Percentiles rank a stretch among this genome's conserved stretches.
Evolutionary conservation across 345 rosid genomes (phyloP).

Genomic region (Camelina neglecta): DNA sequence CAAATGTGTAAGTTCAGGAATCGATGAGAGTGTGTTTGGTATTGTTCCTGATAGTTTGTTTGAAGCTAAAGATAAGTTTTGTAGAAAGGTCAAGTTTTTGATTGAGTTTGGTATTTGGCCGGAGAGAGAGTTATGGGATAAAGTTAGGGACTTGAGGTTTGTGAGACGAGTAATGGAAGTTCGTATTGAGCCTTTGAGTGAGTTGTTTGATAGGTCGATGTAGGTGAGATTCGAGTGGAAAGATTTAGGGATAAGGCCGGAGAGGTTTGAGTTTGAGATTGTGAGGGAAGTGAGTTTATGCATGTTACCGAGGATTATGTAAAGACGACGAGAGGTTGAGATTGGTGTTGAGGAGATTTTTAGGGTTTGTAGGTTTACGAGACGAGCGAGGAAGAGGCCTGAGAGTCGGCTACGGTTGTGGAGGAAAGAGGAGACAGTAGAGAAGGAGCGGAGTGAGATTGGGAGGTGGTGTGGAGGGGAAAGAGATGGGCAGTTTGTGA

Average conservation of each 20-base stretch:
- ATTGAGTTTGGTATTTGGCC: slow-evolving; percentile 64
- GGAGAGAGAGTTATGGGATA: slow-evolving; percentile 63
- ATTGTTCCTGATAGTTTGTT: slow-evolving; percentile 73
- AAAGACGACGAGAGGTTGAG: slow-evolving; percentile 65
- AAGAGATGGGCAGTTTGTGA: slow-evolving; percentile 59
- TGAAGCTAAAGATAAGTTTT: slow-evolving; percentile 66
- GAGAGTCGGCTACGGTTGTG: slow-evolving; percentile 41
- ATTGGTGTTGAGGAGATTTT: slow-evolving; percentile 59
- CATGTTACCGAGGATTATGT: slow-evolving; percentile 48
- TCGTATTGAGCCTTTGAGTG: slow-evolving; percentile 67
- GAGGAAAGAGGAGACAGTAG: slow-evolving; percentile 64
- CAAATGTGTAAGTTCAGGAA: slow-evolving; percentile 63
- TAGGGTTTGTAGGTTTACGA: slow-evolving; percentile 69
- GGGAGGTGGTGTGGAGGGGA: slow-evolving; percentile 64
- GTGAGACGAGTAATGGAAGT: slow-evolving; percentile 65
- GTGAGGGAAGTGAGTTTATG: slow-evolving; percentile 55
- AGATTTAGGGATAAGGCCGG: slow-evolving; percentile 50
- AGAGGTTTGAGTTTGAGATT: slow-evolving; percentile 64
- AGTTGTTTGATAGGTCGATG: slow-evolving; percentile 71
- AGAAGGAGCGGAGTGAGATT: slow-evolving; percentile 56
- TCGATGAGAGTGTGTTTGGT: slow-evolving; percentile 66
- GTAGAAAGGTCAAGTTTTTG: slow-evolving; percentile 65
- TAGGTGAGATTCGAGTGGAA: slow-evolving; percentile 51
- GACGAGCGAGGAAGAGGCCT: slow-evolving; percentile 71
- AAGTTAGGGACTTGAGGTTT: slow-evolving; percentile 59